Evolutionary conservation across 2,329 filamentous ascomycete genomes (phyloP).

Genomic region (Trichoderma cornu-damae): DNA sequence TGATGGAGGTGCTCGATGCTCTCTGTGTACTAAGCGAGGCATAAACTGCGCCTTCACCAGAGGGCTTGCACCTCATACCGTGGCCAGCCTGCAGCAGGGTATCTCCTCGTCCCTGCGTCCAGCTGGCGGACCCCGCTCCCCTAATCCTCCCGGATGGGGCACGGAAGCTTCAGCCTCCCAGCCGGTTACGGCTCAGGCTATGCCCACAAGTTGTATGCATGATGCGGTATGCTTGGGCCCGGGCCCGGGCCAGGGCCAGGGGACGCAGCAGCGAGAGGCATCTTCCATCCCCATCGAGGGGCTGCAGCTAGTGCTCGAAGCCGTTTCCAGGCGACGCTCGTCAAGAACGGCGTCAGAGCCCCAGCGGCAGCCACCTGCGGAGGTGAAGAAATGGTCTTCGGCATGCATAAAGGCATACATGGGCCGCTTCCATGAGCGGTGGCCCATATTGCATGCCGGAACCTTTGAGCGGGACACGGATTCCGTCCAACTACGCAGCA

Average conservation of each 20-base stretch:
- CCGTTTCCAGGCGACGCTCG: conserved; percentile 10
- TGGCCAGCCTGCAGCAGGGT: background rate
- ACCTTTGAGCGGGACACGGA: conserved; percentile 30
- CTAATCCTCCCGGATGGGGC: background rate
- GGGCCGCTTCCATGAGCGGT: conserved; percentile 37
- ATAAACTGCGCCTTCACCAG: conserved; percentile 33
- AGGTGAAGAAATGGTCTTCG: conserved; percentile 24
- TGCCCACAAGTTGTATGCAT: background rate
- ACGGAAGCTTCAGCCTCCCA: background rate
- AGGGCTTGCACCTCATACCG: background rate
- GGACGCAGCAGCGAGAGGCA: background rate
- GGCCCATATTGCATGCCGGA: conserved; percentile 39
- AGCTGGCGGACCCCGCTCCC: background rate
- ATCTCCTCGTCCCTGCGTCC: background rate
- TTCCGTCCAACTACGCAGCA: conserved; percentile 26
- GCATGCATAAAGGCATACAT: conserved; percentile 33
- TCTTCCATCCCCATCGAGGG: background rate
- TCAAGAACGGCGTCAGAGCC: background rate
- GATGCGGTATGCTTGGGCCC: no score
- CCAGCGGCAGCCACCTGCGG: conserved; percentile 1
- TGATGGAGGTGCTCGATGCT: conserved; percentile 37
- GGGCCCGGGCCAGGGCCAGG: background rate
- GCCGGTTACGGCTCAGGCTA: background rate
- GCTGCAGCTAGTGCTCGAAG: conserved; percentile 10
- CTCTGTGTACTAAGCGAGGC: conserved; percentile 36